Conservation (phyloP, 306 rosid genomes). For the Malus sylvestris region DNA sequence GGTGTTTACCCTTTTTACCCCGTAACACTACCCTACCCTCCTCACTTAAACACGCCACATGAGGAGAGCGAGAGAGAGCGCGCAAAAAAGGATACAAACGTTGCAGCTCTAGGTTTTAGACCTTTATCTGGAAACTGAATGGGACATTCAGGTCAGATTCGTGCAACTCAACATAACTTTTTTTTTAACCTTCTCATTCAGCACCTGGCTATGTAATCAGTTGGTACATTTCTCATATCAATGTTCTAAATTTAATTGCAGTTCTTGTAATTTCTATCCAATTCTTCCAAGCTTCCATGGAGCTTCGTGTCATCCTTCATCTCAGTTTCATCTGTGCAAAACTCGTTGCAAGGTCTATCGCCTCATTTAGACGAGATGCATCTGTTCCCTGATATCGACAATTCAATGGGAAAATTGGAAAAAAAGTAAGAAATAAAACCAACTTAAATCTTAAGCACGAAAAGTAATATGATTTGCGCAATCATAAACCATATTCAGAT, state of each 20-base stretch:
- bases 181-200: not conserved
- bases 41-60: not conserved
- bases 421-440: not conserved
- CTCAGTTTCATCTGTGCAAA: constrained; percentile 67
- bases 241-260: not conserved
- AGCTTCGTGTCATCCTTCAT: constrained; percentile 17
- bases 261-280: not conserved
- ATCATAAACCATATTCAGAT: not conserved
- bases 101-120: not conserved
- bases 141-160: not conserved
- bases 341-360: constrained; percentile 56
- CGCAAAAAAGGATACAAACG: not conserved
- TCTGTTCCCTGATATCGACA: constrained; percentile 68
- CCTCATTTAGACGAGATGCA: constrained; percentile 65
- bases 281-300: not conserved
- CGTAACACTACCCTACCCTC: not conserved
- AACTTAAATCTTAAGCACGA: not conserved
- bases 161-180: not conserved
- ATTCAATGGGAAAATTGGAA: not conserved
- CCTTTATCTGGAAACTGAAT: not conserved
- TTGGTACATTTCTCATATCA: not conserved
- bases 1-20: not conserved
- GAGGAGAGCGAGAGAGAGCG: not conserved
- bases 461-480: not conserved
- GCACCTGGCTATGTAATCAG: not conserved